Evolutionary conservation across 164 flowering plant species (phyloP), one percentile per base, ranked within the genome.

Genomic region (Stephania japonica): DNA sequence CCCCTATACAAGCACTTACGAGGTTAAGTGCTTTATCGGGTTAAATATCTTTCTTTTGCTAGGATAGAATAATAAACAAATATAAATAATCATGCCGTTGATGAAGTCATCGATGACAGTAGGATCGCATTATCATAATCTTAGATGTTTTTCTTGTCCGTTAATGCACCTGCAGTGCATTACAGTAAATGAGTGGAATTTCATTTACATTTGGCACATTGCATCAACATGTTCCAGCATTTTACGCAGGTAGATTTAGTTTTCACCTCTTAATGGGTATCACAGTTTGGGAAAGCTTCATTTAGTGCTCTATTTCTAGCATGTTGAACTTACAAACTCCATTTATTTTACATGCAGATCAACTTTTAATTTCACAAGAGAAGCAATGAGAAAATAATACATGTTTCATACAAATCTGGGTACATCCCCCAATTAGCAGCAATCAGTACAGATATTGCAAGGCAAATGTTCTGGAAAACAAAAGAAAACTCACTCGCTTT

Each of bases 401-500:
- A 59, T 19, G 19, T 59, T 59, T 10, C 64, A 59, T 21, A 59
- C 21, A 21, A 59, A 6, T 21, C 21, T 59, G n/a, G 23, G 64
- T 19, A 59, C 10, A 18, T 59, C 64, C 19, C 21, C 24, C 63
- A 56, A 56, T 56, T 18, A 18, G n/a, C 6, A 59, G 10, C 21
- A n/a, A 59, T 18, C 9, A 7, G 7, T 59, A 38, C 19, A 26
- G 41, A 19, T 44, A 43, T 42, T 44, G 27, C 66, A 27, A 3
- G 16, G 42, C 64, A 50, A 70, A 25, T 32, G 32, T 4, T 70
- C 53, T 49, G 56, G 43, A 27, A 59, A 10, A 64, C 1, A 7
- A 70, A 66, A 4, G 64, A 73, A 1, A 38, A 11, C 84, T 79
- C 84, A 92, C 98, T 85, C 96, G 86, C 78, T 79, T 93, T 32